Conservation (phyloP, 23 red algal genomes). For the Chondrus crispus region DNA sequence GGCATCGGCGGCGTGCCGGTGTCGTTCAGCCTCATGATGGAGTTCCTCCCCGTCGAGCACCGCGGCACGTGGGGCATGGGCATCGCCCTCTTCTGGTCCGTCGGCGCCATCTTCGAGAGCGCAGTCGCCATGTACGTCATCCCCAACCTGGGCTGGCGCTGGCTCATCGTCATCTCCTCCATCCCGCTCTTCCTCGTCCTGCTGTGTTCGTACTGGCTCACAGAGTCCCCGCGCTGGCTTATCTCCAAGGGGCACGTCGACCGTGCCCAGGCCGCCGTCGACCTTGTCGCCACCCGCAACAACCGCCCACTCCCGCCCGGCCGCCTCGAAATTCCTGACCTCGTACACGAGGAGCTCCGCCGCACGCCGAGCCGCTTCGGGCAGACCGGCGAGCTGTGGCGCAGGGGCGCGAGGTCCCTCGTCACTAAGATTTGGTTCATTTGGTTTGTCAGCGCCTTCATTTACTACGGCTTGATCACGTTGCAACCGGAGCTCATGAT, state of each 20-base stretch:
- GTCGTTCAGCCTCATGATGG: constrained; percentile 41
- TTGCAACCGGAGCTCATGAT: constrained; percentile 56
- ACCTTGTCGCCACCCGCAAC: constrained; percentile 26
- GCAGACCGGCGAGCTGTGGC: not conserved
- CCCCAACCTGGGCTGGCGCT: constrained; percentile 46
- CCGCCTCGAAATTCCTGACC: not conserved
- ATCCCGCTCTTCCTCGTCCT: constrained; percentile 15
- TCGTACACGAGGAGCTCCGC: not conserved
- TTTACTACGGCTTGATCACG: constrained; percentile 48
- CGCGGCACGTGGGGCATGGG: constrained; percentile 52
- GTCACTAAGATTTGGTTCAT: constrained; percentile 38
- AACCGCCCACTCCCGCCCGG: not conserved
- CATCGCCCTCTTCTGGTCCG: constrained; percentile 52
- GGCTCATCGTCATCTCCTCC: constrained; percentile 47
- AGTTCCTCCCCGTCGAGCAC: constrained; percentile 41
- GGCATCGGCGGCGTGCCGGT: constrained; percentile 73
- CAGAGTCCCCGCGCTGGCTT: constrained; percentile 43
- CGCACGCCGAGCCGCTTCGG: not conserved
- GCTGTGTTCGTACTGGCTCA: not conserved
- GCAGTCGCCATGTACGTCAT: constrained; percentile 33
- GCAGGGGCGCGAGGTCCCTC: constrained; percentile 4
- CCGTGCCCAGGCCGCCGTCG: not conserved
- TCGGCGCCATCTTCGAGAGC: constrained; percentile 53
- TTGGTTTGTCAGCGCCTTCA: constrained; percentile 38
- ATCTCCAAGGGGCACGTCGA: constrained; percentile 33